These are phyloP conservation scores for Combretum micranthum DNA, from an alignment of 345 rosid genomes.

Conservation along the genomic window DNA sequence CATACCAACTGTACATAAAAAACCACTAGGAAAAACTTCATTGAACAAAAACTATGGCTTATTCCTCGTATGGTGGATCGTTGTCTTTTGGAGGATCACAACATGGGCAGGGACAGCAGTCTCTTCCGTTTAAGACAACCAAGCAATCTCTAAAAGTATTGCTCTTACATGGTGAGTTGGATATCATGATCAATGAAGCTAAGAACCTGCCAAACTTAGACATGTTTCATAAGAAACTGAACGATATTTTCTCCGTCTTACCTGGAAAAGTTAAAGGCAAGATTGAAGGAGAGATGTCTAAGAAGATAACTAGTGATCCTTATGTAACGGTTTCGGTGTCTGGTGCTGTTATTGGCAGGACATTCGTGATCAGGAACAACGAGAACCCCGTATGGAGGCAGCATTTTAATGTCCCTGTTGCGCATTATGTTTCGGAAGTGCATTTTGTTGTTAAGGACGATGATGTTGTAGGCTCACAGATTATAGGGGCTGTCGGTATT, in stretches of 20 bases:
- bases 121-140: constrained; percentile 45
- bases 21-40: too few relatives aligned
- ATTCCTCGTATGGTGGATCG: constrained; percentile 27
- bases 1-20: too few relatives aligned
- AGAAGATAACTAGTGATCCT: constrained; percentile 80
- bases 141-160: constrained; percentile 43
- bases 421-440: constrained; percentile 68
- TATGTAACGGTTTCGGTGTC: constrained; percentile 63
- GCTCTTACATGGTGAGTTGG: constrained; percentile 76
- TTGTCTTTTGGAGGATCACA: constrained; percentile 64
- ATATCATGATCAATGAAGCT: constrained; percentile 81
- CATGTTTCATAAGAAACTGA: constrained; percentile 58
- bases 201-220: constrained; percentile 89
- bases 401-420: constrained; percentile 73
- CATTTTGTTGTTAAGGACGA: constrained; percentile 76
- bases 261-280: constrained; percentile 35
- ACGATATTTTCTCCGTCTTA: constrained; percentile 49
- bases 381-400: constrained; percentile 91
- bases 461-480: constrained; percentile 79
- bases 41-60: constrained; percentile 30
- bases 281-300: constrained; percentile 39
- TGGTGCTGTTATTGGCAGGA: constrained; percentile 77
- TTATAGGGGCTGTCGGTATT: constrained; percentile 73
- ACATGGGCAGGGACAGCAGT: constrained; percentile 51
- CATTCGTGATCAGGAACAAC: constrained; percentile 61